These are phyloP conservation scores for Chalciporus chontae DNA, from an alignment of 768 basidiomycete species.

Conservation along the genomic window DNA sequence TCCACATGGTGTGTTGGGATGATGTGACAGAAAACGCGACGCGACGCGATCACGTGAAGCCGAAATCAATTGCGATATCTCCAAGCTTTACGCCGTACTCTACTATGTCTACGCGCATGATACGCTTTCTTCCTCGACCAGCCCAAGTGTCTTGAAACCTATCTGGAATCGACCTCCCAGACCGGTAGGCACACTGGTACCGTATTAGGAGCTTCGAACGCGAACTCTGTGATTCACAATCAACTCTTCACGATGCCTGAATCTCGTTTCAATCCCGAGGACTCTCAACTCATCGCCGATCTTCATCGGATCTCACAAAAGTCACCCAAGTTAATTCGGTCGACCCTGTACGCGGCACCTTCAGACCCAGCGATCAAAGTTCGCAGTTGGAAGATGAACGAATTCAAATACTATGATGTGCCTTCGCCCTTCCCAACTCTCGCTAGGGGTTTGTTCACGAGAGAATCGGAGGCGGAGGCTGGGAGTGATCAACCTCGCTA, in stretches of 20 bases:
- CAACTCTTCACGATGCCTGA: constrained; percentile 17
- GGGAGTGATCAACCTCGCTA: constrained; percentile 35
- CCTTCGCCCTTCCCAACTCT: constrained; percentile 93
- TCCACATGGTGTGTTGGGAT: constrained; percentile 18
- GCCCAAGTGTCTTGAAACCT: no score
- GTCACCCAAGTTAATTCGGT: constrained; percentile 63
- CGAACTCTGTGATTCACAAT: background rate
- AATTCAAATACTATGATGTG: constrained; percentile 88
- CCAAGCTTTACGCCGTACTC: no score
- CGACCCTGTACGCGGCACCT: constrained; percentile 53
- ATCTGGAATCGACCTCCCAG: no score
- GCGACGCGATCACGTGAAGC: constrained; percentile 25
- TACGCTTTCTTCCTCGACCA: no score
- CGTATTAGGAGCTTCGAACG: no score
- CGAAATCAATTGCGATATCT: constrained; percentile 12
- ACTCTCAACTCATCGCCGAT: constrained; percentile 58
- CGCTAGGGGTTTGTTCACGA: constrained; percentile 87
- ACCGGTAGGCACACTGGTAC: no score
- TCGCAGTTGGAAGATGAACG: constrained; percentile 96
- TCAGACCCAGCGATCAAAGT: constrained; percentile 53
- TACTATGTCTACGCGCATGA: no score
- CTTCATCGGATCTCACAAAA: constrained; percentile 52
- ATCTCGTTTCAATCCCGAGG: constrained; percentile 31
- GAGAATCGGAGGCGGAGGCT: constrained; percentile 37
- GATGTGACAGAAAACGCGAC: background rate